Percentiles rank a stretch among this genome's conserved stretches.
Conservation (phyloP, 345 rosid genomes). For the Turnera subulata region DNA sequence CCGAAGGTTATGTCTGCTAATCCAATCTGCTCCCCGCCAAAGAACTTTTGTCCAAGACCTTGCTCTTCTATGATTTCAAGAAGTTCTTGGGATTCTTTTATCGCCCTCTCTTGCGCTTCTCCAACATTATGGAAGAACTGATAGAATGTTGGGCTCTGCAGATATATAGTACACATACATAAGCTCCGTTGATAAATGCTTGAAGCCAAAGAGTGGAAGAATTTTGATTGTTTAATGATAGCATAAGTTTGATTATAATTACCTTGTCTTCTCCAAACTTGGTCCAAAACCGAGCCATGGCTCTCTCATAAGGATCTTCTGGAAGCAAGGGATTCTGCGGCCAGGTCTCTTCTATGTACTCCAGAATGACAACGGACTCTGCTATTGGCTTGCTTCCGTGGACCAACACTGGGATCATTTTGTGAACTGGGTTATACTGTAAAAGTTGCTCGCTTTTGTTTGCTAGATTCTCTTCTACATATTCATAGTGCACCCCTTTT, state of each 20-base stretch:
- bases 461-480: constrained; percentile 9
- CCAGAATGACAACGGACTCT: constrained; percentile 16
- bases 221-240: not conserved
- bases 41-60: constrained; percentile 15
- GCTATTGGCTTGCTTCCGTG: constrained; percentile 8
- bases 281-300: constrained; percentile 19
- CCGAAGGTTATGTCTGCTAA: constrained; percentile 8
- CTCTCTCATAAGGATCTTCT: constrained; percentile 13
- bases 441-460: constrained; percentile 19
- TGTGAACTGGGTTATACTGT: constrained; percentile 18
- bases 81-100: constrained; percentile 2
- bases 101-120: constrained; percentile 14
- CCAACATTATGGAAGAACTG: constrained; percentile 14
- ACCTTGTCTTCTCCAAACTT: constrained; percentile 17
- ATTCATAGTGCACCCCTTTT: constrained; percentile 19
- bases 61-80: constrained; percentile 6
- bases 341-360: constrained; percentile 17
- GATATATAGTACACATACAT: not conserved
- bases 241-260: not conserved
- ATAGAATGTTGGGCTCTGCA: not conserved
- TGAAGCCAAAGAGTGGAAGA: not conserved
- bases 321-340: constrained; percentile 19
- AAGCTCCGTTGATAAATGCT: not conserved
- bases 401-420: constrained; percentile 14
- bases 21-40: constrained; percentile 15